phyloP scores from a whole-genome alignment of 352 stramenopile species.

The Phytopythium delawarense region DNA sequence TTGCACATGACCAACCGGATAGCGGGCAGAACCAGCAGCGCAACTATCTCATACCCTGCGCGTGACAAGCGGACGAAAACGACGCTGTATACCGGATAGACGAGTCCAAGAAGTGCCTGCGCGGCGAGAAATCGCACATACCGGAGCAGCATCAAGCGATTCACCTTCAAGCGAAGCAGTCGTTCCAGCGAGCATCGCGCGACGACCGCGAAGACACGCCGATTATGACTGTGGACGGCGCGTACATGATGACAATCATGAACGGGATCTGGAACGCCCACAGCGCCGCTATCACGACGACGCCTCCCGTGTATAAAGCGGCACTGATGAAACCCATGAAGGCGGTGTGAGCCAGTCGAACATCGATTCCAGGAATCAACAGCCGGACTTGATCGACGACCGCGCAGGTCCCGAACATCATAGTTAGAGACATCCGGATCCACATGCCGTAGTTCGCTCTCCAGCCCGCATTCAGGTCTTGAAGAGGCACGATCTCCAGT shows the following conservation, averaged over 20 bases:
- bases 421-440: conserved; percentile 11
- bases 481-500: conserved; percentile 13
- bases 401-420: not conserved
- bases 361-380: conserved; percentile 12
- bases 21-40: conserved; percentile 18
- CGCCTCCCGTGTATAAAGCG: conserved; percentile 5
- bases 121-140: conserved; percentile 10
- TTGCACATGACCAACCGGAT: conserved; percentile 30
- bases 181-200: not conserved
- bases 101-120: conserved; percentile 12
- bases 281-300: conserved; percentile 9
- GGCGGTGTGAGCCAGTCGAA: conserved; percentile 7
- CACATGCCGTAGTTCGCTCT: conserved; percentile 21
- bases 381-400: conserved; percentile 11
- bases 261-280: conserved; percentile 15
- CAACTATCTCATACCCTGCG: conserved; percentile 7
- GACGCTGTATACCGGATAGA: conserved; percentile 16
- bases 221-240: not conserved
- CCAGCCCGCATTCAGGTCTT: conserved; percentile 18
- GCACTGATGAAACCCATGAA: conserved; percentile 8
- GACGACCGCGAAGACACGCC: not conserved
- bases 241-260: conserved; percentile 8
- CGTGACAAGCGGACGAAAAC: conserved; percentile 3
- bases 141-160: conserved; percentile 5
- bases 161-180: not conserved